A percentile compares a stretch with the other conserved stretches of the same genome.
phyloP scores from a whole-genome alignment of 2,329 filamentous ascomycete genomes.

The Delphinella strobiligena region DNA sequence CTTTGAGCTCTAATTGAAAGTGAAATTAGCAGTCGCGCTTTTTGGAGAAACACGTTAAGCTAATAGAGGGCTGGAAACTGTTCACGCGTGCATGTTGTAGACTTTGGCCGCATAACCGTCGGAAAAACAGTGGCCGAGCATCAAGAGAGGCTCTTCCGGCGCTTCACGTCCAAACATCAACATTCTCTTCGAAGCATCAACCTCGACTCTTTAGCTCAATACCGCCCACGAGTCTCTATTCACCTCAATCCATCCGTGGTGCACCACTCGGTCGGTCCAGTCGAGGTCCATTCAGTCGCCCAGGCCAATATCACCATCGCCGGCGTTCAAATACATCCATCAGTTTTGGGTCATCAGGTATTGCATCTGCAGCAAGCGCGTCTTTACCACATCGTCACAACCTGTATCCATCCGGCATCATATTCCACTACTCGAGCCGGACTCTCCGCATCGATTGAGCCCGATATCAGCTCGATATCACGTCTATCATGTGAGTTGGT shows the following conservation, averaged over 20 bases:
- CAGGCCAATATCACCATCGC: neutral
- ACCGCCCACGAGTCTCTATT: neutral
- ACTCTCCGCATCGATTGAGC: neutral
- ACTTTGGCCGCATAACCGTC: too few species aligned
- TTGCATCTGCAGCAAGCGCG: neutral
- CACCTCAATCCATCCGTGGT: neutral
- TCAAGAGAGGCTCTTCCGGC: too few species aligned
- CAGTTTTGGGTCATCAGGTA: neutral
- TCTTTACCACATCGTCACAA: neutral
- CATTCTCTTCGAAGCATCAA: neutral
- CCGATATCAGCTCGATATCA: neutral
- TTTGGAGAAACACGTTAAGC: neutral
- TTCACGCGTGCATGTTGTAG: too few species aligned
- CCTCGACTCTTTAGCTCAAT: neutral
- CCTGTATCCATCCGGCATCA: neutral
- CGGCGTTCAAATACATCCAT: neutral
- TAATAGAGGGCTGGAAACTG: neutral
- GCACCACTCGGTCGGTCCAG: neutral
- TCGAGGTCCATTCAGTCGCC: neutral
- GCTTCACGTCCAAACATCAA: neutral
- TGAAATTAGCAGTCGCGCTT: neutral
- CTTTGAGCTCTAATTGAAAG: neutral
- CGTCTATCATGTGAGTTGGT: constrained; percentile 1
- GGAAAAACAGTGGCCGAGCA: too few species aligned
- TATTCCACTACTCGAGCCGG: neutral